Evolutionary conservation across 345 rosid species (phyloP).

Genomic region (Passiflora organensis): DNA sequence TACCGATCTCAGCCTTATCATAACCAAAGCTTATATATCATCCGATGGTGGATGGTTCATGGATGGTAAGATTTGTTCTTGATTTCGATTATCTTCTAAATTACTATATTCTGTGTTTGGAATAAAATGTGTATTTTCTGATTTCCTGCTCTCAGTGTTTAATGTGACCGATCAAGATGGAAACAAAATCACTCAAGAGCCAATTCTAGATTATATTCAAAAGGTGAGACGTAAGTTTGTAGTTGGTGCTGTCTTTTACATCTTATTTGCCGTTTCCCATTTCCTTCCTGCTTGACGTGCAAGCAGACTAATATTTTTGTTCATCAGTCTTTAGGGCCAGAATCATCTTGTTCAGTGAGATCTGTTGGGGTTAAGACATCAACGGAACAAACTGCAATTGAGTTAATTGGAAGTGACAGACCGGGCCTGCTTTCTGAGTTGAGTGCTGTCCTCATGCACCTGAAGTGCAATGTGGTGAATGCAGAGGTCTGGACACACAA

Average conservation of each 20-base stretch:
- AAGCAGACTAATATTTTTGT: conserved; percentile 12
- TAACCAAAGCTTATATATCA: conserved; percentile 82
- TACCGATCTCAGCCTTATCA: conserved; percentile 80
- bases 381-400: conserved; percentile 66
- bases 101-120: not conserved
- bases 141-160: conserved; percentile 47
- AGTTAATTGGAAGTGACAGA: conserved; percentile 83
- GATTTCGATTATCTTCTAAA: not conserved
- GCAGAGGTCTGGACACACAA: conserved; percentile 98
- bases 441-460: conserved; percentile 74
- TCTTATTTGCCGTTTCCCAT: not conserved
- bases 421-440: conserved; percentile 91
- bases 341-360: conserved; percentile 62
- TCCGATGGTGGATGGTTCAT: conserved; percentile 99
- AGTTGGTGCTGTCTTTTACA: not conserved
- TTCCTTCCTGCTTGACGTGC: not conserved
- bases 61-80: conserved; percentile 59
- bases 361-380: conserved; percentile 67
- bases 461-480: conserved; percentile 68
- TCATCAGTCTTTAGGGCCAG: conserved; percentile 74
- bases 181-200: conserved; percentile 72
- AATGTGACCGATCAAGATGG: conserved; percentile 86
- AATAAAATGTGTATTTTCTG: conserved; percentile 3
- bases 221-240: conserved; percentile 44
- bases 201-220: conserved; percentile 62